Conservation (phyloP, 305 asterid species). For the Solanum hybrid region DNA sequence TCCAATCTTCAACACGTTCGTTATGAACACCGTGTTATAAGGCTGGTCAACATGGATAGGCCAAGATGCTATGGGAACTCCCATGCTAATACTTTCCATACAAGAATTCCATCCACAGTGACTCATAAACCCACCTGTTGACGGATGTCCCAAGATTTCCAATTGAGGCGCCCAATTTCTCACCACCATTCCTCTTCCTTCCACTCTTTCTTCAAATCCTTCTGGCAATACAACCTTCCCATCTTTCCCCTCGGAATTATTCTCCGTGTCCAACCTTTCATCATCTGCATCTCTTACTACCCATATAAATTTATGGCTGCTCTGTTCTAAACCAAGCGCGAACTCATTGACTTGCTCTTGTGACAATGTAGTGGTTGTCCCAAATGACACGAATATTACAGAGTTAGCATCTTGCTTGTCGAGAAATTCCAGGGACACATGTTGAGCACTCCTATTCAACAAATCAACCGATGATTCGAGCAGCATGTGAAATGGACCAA, state of each 20-base stretch:
- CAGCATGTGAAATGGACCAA: not conserved
- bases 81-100: conserved; percentile 29
- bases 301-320: conserved; percentile 46
- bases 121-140: conserved; percentile 70
- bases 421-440: conserved; percentile 36
- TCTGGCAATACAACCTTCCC: conserved; percentile 14
- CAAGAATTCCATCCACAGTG: conserved; percentile 90
- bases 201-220: conserved; percentile 42
- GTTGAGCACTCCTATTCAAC: not conserved
- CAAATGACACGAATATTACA: conserved; percentile 48
- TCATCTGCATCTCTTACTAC: conserved; percentile 58
- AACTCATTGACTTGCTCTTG: conserved; percentile 31
- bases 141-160: conserved; percentile 42
- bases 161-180: conserved; percentile 72
- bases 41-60: not conserved
- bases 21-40: not conserved
- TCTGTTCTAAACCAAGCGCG: conserved; percentile 45
- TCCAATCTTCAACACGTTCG: not conserved
- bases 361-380: conserved; percentile 50
- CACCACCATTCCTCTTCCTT: conserved; percentile 38
- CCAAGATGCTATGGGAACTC: not conserved
- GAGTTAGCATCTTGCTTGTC: conserved; percentile 32
- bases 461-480: not conserved
- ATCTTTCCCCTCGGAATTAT: not conserved
- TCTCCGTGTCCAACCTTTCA: not conserved